These are phyloP conservation scores for Gracilaria domingensis DNA, from an alignment of 23 red algal genomes.

Conservation along the genomic window DNA sequence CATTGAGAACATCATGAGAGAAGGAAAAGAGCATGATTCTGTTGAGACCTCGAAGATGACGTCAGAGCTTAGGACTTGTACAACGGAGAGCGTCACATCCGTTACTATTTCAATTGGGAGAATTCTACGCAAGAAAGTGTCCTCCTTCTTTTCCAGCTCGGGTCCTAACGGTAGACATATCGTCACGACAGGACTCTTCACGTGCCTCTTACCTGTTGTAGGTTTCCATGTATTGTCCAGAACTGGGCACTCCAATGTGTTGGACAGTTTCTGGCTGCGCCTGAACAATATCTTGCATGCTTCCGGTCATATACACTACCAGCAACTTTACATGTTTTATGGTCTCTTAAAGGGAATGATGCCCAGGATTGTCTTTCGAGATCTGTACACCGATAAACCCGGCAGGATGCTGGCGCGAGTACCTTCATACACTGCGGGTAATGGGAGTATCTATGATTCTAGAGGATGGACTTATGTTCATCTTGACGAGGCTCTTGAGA, in stretches of 20 bases:
- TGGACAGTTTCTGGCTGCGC: constrained; percentile 16
- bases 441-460: background rate
- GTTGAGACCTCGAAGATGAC: no score
- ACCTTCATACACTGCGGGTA: background rate
- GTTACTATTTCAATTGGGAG: background rate
- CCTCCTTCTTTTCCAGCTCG: background rate
- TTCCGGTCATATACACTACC: constrained; percentile 16
- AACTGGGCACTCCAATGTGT: constrained; percentile 16
- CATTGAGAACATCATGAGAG: background rate
- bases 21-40: no score
- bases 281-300: constrained; percentile 23
- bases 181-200: constrained; percentile 9
- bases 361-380: background rate
- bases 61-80: background rate
- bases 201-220: constrained; percentile 8
- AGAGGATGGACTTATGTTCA: background rate
- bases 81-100: background rate
- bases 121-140: background rate
- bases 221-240: constrained; percentile 43
- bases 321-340: constrained; percentile 37
- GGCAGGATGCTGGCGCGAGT: constrained; percentile 22
- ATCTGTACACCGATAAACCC: constrained; percentile 1
- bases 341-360: constrained; percentile 5
- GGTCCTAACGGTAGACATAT: constrained; percentile 6
- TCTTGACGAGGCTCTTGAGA: background rate